These are phyloP conservation scores for Melampsora occidentalis DNA, from an alignment of 1,284 basidiomycete species.

Conservation along the genomic window DNA sequence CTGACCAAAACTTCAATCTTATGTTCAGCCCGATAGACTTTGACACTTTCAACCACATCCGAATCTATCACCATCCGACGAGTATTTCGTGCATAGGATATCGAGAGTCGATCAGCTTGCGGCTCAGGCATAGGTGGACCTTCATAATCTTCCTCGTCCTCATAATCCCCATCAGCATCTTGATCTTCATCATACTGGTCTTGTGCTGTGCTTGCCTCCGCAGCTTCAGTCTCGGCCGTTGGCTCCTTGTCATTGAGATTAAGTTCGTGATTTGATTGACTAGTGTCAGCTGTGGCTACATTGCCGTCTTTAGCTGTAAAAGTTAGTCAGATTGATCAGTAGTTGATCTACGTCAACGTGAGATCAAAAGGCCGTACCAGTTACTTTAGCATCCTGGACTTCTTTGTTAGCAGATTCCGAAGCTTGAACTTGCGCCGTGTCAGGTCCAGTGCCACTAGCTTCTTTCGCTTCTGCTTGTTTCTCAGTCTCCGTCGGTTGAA, in stretches of 20 bases:
- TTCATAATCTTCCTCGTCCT: conserved; percentile 40
- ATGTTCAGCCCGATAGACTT: conserved; percentile 74
- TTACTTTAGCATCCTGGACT: too few relatives aligned
- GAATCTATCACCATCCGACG: conserved; percentile 84
- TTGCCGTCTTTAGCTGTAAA: too few relatives aligned
- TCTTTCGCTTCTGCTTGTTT: conserved; percentile 4
- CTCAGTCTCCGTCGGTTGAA: neutral
- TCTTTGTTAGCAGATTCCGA: too few relatives aligned
- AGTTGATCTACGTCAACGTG: too few relatives aligned
- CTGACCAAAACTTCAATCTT: conserved; percentile 76
- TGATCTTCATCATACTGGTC: conserved; percentile 35
- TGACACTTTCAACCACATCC: conserved; percentile 74
- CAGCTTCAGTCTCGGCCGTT: conserved; percentile 53
- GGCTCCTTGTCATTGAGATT: conserved; percentile 46
- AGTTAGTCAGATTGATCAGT: too few relatives aligned
- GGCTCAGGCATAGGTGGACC: conserved; percentile 51
- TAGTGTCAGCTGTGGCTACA: conserved; percentile 8
- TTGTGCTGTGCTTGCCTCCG: conserved; percentile 46
- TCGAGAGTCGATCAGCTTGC: conserved; percentile 64
- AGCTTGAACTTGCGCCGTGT: too few relatives aligned
- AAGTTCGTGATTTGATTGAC: conserved; percentile 38
- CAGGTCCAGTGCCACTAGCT: neutral
- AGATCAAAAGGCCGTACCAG: too few relatives aligned
- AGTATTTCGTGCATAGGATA: conserved; percentile 84
- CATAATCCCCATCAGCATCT: conserved; percentile 43